Base-by-base conservation (phyloP, 768 basidiomycete genomes). In the Leccinellum albellum region DNA sequence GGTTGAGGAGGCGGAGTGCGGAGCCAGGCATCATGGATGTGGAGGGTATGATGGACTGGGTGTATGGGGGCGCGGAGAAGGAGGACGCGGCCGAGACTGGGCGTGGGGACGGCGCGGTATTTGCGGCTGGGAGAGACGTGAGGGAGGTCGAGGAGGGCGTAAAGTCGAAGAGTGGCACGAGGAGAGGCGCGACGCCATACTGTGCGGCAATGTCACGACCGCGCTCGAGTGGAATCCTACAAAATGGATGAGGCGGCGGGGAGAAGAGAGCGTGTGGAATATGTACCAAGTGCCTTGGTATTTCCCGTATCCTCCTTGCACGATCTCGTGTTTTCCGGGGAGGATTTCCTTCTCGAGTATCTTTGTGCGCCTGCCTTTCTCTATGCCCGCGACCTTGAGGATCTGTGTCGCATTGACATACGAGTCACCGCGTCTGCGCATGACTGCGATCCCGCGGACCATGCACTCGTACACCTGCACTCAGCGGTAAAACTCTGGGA, bases 391-490 rank as follows among this genome's bases (percentile, higher is more conserved):
- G 37, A 99, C 96, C 75, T 99, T 99, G 64, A 99, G 85, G 60
- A 99, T 98, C 73, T 99, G 97, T 3, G 97, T 98, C 64, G 97
- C 97, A 78, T 99, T 99, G 62, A 99, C 91, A 71, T 83, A 98
- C 66, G 92, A 94, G 74, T 98, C 97, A 52, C 85, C 85, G 66
- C 94, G 86, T 69, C 97, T 80, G 52, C 96, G 86, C 97, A 99
- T 99, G 64, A 99, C 96, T 1, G 96, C 96, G 69, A 98, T 98
- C 37, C 95, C 95, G 66, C 96, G 83, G 63, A 97, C 89, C 93
- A 98, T 97, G 68, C 94, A 96, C 75, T 98, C 95, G 73, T 94
- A 96, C 23, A 98, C 95, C 86, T 96, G 44, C 1, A 0, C 15
- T 6, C 26, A 29, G 33, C 42, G 44, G 44, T 45, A 15, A 45